phyloP scores from a whole-genome alignment of 345 rosid genomes.

The Eucalyptus melliodora region DNA sequence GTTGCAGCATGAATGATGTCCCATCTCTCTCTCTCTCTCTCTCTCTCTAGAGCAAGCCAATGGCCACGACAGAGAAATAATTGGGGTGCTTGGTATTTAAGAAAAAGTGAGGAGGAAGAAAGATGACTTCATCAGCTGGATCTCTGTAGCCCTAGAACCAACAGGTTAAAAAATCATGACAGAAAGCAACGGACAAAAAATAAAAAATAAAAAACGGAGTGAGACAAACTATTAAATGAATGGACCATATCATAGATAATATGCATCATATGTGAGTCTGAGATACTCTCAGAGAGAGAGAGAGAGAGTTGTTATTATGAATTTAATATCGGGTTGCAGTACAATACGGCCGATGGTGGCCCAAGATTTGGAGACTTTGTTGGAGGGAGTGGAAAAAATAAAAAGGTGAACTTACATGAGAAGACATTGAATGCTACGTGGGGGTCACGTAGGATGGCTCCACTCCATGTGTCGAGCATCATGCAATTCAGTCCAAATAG shows the following conservation, averaged over 20 bases:
- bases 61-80: constrained; percentile 1
- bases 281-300: background rate
- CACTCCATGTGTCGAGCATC: background rate
- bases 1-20: constrained; percentile 98
- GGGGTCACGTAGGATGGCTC: background rate
- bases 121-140: background rate
- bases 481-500: background rate
- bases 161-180: background rate
- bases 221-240: background rate
- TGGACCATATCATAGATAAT: background rate
- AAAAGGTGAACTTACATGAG: background rate
- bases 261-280: background rate
- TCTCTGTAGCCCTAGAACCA: background rate
- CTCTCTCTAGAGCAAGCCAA: background rate
- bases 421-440: background rate
- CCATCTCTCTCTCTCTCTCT: constrained; percentile 31
- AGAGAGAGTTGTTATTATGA: background rate
- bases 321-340: background rate
- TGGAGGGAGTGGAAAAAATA: background rate
- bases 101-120: background rate
- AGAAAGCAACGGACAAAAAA: background rate
- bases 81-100: background rate
- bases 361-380: background rate
- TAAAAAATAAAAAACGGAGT: background rate
- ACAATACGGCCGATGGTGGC: background rate